Evolutionary conservation across 257 asterid genomes (phyloP).

Genomic region (Eucommia ulmoides): DNA sequence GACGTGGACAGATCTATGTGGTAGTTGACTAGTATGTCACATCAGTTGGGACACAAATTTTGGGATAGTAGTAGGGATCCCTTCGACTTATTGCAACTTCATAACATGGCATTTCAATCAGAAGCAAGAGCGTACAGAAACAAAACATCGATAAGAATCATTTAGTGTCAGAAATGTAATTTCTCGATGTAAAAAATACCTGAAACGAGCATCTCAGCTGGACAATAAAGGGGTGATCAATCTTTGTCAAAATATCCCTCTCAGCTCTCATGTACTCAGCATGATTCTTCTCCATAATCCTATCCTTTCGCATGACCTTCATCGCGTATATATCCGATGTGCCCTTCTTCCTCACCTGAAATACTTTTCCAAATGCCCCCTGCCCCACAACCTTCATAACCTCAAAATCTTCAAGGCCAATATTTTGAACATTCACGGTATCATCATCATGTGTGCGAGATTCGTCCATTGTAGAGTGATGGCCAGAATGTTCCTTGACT

Average conservation of each 20-base stretch:
- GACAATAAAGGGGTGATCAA: conserved; percentile 53
- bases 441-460: no score
- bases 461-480: conserved; percentile 11
- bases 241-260: conserved; percentile 54
- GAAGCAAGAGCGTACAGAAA: not conserved
- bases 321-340: conserved; percentile 49
- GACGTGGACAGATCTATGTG: no score
- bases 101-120: not conserved
- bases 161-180: not conserved
- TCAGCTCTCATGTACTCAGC: conserved; percentile 56
- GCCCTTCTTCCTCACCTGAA: conserved; percentile 45
- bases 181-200: conserved; percentile 12
- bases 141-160: not conserved
- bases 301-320: conserved; percentile 76
- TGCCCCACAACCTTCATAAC: conserved; percentile 56
- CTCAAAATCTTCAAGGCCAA: conserved; percentile 65
- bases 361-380: conserved; percentile 65
- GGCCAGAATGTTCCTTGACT: conserved; percentile 15
- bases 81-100: no score
- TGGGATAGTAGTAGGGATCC: no score
- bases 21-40: no score
- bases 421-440: conserved; percentile 19
- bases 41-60: no score
- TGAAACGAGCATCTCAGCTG: conserved; percentile 65
- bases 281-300: conserved; percentile 62